A percentile compares a stretch with the other conserved stretches of the same genome.
These are phyloP conservation scores for Metarhizium humberi DNA, from an alignment of 2,329 filamentous ascomycete genomes.

Conservation along the genomic window DNA sequence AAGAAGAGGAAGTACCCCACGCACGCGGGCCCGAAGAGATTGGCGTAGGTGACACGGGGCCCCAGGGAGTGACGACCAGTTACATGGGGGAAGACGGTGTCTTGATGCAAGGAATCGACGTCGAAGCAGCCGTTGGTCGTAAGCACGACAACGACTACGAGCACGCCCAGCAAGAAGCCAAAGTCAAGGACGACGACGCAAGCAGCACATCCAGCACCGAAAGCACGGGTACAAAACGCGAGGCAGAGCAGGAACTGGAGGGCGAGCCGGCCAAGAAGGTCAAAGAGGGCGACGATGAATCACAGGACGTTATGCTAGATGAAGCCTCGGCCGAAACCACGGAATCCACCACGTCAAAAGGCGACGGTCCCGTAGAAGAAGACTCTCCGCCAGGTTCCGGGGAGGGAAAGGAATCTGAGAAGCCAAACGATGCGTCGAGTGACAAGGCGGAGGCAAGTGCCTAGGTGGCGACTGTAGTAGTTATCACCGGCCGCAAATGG, in stretches of 20 bases:
- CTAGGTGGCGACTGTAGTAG: neutral
- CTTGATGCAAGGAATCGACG: constrained; percentile 46
- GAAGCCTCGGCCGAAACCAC: neutral
- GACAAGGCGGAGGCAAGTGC: neutral
- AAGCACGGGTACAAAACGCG: constrained; percentile 41
- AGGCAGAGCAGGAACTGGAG: constrained; percentile 40
- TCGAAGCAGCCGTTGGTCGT: constrained; percentile 52
- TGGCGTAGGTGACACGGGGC: constrained; percentile 78
- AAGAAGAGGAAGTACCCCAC: constrained; percentile 62
- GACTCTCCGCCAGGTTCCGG: neutral
- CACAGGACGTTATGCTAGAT: neutral
- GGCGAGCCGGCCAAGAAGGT: constrained; percentile 36
- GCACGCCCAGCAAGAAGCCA: constrained; percentile 6
- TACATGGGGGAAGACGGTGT: constrained; percentile 30
- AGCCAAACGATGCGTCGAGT: neutral
- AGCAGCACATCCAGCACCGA: constrained; percentile 18
- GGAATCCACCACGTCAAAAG: neutral
- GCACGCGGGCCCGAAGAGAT: constrained; percentile 78
- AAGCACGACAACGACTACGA: constrained; percentile 25
- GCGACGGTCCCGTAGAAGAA: neutral
- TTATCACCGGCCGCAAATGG: neutral
- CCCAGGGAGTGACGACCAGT: constrained; percentile 44
- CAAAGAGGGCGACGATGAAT: constrained; percentile 29
- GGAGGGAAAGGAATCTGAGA: neutral
- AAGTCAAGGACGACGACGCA: constrained; percentile 15